Evolutionary conservation across 768 basidiomycete species (phyloP).

Genomic region (Dentipellis fragilis): DNA sequence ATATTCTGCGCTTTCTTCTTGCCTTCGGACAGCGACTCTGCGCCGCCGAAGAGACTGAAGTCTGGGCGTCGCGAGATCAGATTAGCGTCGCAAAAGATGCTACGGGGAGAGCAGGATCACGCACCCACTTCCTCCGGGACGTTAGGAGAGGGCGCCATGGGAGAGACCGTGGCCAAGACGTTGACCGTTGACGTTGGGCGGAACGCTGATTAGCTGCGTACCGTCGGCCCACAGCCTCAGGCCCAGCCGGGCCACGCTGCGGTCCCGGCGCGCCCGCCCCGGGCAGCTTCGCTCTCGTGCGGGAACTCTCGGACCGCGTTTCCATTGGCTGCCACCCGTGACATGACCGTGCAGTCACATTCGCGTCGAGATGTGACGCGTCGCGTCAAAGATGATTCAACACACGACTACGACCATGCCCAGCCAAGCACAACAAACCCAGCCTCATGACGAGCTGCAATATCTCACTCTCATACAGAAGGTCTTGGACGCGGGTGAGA

Average conservation of each 20-base stretch:
- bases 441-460: constrained; percentile 73
- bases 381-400: background rate
- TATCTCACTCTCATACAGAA: constrained; percentile 76
- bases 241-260: background rate
- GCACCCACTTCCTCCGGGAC: constrained; percentile 10
- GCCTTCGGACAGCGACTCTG: constrained; percentile 60
- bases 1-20: constrained; percentile 21
- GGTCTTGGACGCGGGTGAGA: constrained; percentile 68
- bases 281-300: too few relatives aligned
- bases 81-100: background rate
- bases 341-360: constrained; percentile 4
- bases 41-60: constrained; percentile 76
- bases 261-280: background rate
- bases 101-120: background rate
- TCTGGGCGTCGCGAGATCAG: constrained; percentile 28
- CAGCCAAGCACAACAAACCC: too few relatives aligned
- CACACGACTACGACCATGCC: background rate
- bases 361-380: constrained; percentile 8
- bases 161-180: too few relatives aligned
- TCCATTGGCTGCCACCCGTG: background rate
- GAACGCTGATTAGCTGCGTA: background rate
- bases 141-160: constrained; percentile 13
- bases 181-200: too few relatives aligned
- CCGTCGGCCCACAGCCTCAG: background rate
- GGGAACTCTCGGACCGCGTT: too few relatives aligned